These are phyloP conservation scores for Aspergillus heteromorphus DNA, from an alignment of 495 filamentous ascomycete species.

Conservation along the genomic window DNA sequence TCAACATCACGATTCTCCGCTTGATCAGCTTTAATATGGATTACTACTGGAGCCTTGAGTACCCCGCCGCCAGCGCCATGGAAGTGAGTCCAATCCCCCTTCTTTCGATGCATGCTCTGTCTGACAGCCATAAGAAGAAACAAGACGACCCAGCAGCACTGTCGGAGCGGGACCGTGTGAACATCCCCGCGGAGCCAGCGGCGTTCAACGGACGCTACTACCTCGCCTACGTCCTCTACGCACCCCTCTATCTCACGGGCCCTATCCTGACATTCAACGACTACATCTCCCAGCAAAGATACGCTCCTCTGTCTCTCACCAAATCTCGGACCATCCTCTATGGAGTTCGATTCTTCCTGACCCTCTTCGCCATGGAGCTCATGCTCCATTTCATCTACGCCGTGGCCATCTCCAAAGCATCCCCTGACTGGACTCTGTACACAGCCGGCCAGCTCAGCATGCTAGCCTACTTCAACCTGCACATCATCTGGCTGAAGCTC, in stretches of 20 bases:
- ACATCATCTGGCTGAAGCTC: slow-evolving; percentile 97
- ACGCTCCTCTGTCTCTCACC: slow-evolving; percentile 63
- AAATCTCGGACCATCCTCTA: slow-evolving; percentile 66
- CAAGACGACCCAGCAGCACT: slow-evolving; percentile 80
- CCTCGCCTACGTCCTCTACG: slow-evolving; percentile 81
- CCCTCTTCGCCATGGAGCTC: slow-evolving; percentile 86
- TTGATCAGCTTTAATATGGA: slow-evolving; percentile 97
- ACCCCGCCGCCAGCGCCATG: slow-evolving; percentile 58
- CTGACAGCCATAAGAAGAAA: slow-evolving; percentile 91
- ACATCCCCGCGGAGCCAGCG: slow-evolving; percentile 59
- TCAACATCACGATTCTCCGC: slow-evolving; percentile 92
- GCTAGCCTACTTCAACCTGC: slow-evolving; percentile 93
- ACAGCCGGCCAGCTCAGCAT: slow-evolving; percentile 84
- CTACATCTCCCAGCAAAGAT: slow-evolving; percentile 82
- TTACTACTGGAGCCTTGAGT: slow-evolving; percentile 84
- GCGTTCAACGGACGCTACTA: slow-evolving; percentile 81
- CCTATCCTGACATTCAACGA: slow-evolving; percentile 98
- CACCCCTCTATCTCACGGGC: slow-evolving; percentile 86
- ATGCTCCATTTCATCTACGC: slow-evolving; percentile 92
- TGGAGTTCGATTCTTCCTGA: slow-evolving; percentile 73
- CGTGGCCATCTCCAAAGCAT: slow-evolving; percentile 81
- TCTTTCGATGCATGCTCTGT: slow-evolving; percentile 6
- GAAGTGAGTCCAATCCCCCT: slow-evolving; percentile 60
- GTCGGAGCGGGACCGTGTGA: slow-evolving; percentile 81
- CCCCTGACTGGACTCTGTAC: slow-evolving; percentile 75